Base-by-base conservation (phyloP, 1,139 yeast genomes). In the Casaregolazyma suthepensis region DNA sequence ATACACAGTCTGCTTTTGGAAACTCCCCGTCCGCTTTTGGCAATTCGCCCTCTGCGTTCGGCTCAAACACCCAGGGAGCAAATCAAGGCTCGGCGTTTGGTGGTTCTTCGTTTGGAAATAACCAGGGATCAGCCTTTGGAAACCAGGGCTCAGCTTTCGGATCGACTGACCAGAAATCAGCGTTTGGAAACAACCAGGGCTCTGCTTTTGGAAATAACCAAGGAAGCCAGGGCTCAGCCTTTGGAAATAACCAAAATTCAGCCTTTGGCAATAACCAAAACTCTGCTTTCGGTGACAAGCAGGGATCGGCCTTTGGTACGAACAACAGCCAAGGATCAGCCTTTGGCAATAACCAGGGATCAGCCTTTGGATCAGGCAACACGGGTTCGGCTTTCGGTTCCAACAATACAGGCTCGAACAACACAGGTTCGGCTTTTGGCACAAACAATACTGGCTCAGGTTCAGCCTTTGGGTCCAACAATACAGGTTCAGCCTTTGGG, bases 101-200 rank as follows among this genome's bases (percentile, higher is more conserved):
- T 5, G 53, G 58, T 18, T 47, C 58, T 10, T 29, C 60, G 13
- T 59, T 59, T 45, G 58, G 54, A 18, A 26, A 46, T 17, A 40
- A 60, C 45, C 35, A 53, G 26, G 51, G 35, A 43, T 46, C 20
- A 37, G 35, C 40, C 37, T 45, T 22, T 35, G 48, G 13, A 35
- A 45, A n/a, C 43, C 31, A 26, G 10, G 56, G 55, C 20, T 47
- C 62, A 1, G 61, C 63, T 0, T 63, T 63, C 54, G 68, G 67
- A 6, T 18, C 15, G 13, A 40, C 15, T 26, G 20, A 20, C 15
- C 5, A n/a, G 6, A 40, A 17, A 3, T 19, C 45, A 13, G 23
- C 15, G 5, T 42, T 42, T 17, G 45, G 45, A 6, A 5, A 5
- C 2, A 26, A 26, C 10, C 31, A 26, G 10, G 56, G 55, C 20